These are phyloP conservation scores for Vaccinium myrtillus DNA, from an alignment of 148 eudicot species.

Conservation along the genomic window DNA sequence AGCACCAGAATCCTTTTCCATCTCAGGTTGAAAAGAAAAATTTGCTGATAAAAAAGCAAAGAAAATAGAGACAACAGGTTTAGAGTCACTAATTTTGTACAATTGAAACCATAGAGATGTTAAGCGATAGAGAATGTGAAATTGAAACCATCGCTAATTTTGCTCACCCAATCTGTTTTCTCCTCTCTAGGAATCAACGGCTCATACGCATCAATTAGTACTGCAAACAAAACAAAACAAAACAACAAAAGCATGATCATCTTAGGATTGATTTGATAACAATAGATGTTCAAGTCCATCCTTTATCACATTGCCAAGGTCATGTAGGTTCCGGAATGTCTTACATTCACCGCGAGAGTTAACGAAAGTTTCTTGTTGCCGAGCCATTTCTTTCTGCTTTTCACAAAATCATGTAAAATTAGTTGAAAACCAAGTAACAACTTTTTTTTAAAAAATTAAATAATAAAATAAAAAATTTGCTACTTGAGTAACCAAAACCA, in stretches of 20 bases:
- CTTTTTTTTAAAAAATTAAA: too few species aligned
- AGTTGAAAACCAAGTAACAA: not conserved
- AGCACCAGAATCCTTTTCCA: conserved; percentile 61
- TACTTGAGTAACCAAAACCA: not conserved
- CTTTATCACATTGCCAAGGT: not conserved
- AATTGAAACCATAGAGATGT: too few species aligned
- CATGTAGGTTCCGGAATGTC: conserved; percentile 18
- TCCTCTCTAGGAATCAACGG: conserved; percentile 65
- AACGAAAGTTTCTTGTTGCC: conserved; percentile 39
- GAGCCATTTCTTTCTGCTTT: conserved; percentile 64
- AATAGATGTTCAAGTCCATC: not conserved
- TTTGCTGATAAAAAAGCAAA: conserved; percentile 37
- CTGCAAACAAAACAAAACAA: conserved; percentile 41
- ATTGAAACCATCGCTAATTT: not conserved
- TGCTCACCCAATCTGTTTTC: conserved; percentile 64
- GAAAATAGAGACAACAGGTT: not conserved
- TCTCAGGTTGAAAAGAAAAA: conserved; percentile 53
- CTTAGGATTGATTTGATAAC: not conserved
- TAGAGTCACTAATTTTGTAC: not conserved
- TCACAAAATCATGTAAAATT: not conserved
- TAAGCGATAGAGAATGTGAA: too few species aligned
- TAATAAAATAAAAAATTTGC: not conserved
- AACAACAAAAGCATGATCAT: not conserved
- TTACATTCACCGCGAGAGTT: conserved; percentile 92
- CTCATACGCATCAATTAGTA: conserved; percentile 72